These are phyloP conservation scores for Gaeumannomyces sp. DNA, from an alignment of 2,329 filamentous ascomycete genomes.

Conservation along the genomic window DNA sequence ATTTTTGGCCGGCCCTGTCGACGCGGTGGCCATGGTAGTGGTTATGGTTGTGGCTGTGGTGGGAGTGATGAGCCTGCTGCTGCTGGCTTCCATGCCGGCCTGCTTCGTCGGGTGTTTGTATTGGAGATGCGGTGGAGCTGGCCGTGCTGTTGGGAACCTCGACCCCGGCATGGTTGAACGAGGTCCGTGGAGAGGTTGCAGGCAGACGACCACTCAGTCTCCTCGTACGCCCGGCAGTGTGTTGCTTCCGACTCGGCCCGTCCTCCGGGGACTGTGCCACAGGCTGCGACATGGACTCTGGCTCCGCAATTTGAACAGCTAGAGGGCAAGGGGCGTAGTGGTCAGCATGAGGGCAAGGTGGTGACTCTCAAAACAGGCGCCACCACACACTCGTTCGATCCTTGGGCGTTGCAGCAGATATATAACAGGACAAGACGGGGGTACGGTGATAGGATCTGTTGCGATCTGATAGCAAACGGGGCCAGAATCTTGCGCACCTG, in stretches of 20 bases:
- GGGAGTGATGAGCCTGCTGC: conserved; percentile 22
- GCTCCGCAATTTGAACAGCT: conserved; percentile 56
- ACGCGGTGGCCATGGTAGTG: conserved; percentile 29
- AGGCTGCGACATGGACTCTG: conserved; percentile 22
- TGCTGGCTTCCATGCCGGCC: neutral
- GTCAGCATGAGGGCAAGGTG: neutral
- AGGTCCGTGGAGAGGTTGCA: conserved; percentile 37
- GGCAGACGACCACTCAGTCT: conserved; percentile 37
- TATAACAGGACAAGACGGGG: neutral
- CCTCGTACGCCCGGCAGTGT: conserved; percentile 35
- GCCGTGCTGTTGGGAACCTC: conserved; percentile 25
- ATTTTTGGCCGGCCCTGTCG: conserved; percentile 40
- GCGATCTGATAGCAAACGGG: neutral
- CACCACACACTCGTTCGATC: neutral
- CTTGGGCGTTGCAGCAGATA: neutral
- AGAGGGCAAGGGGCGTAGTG: conserved; percentile 11
- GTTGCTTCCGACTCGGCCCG: conserved; percentile 34
- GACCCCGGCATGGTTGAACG: conserved; percentile 30
- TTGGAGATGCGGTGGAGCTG: conserved; percentile 21
- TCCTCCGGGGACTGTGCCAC: conserved; percentile 28
- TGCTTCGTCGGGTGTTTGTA: conserved; percentile 23
- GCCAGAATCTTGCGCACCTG: neutral
- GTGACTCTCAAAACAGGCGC: neutral
- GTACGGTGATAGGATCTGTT: neutral
- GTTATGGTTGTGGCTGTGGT: conserved; percentile 29